Base-by-base conservation (phyloP, 192 early-diverging fungal species). In the Dispira simplex region DNA sequence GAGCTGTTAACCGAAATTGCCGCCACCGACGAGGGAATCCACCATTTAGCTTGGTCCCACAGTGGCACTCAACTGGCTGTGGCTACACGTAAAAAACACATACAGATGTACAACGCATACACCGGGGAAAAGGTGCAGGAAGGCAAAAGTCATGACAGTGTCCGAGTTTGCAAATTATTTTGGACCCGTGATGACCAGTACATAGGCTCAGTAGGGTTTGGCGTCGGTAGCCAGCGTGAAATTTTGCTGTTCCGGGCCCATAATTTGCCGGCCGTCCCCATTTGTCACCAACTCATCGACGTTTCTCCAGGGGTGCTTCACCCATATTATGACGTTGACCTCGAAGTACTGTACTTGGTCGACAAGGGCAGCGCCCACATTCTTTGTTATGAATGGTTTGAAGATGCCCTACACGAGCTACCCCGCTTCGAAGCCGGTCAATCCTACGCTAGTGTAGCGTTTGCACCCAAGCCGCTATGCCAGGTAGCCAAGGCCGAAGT, bases 321-420 rank as follows among this genome's bases (percentile, higher is more conserved):
- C 27, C 82, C 83, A 6, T 70, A 81, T 44, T 83, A 77, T 11
- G 91, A 96, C 62, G 48, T 67, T 18, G 91, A 94, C 66, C 83
- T 79, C 44, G 71, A 70, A 2, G 58, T 89, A 16, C 71, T 91
- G 25, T 87, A 83, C 58, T 72, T 90, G 21, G 78, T 80, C 25
- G 89, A 86, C n/a, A 79, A 84, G 3, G 90, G 90, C 21, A 90
- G 92, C 68, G 76, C 83, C 13, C 79, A 82, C 21, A 86, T 90
- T 46, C 81, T 84, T 52, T 79, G 87, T 11, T 92, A 79, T 72
- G 85, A 90, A 66, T 52, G 92, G 13, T 66, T 76, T 8, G 73
- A 71, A 11, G 65, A 70, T 28, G 63, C 57, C 0, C 67, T 80
- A 27, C 66, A 74, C 4, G 76, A 70, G 20, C 72, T 90, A 13